phyloP scores from a whole-genome alignment of 306 rosid species.

The Prosopis cineraria region DNA sequence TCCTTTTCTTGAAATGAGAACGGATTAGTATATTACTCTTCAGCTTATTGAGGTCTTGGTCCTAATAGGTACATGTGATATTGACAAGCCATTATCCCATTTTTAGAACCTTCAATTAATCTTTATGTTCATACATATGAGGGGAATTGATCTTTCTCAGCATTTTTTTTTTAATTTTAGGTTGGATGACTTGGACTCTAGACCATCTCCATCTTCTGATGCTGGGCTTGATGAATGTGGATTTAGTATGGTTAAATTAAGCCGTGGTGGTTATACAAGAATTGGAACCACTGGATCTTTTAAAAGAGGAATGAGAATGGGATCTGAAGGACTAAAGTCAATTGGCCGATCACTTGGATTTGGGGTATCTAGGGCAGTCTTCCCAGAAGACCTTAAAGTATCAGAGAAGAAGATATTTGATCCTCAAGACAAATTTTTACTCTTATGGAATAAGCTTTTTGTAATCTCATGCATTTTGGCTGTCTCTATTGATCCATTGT shows the following conservation, averaged over 20 bases:
- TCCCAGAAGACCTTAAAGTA: constrained; percentile 91
- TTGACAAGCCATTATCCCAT: constrained; percentile 6
- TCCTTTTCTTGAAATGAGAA: neutral
- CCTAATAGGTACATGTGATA: neutral
- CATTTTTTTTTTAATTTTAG: constrained; percentile 46
- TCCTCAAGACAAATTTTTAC: constrained; percentile 89
- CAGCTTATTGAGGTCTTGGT: constrained; percentile 18
- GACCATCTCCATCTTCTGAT: constrained; percentile 72
- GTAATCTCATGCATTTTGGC: constrained; percentile 87
- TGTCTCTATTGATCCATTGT: constrained; percentile 89
- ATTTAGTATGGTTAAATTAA: constrained; percentile 67
- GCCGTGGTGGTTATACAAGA: constrained; percentile 57
- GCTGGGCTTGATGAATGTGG: constrained; percentile 67
- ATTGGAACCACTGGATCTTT: constrained; percentile 78
- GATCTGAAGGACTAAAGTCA: constrained; percentile 92
- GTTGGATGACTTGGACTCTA: constrained; percentile 86
- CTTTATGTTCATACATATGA: constrained; percentile 20
- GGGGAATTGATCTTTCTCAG: constrained; percentile 32
- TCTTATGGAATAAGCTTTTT: constrained; percentile 78
- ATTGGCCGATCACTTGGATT: constrained; percentile 86
- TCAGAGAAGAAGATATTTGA: constrained; percentile 91
- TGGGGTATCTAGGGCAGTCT: constrained; percentile 88
- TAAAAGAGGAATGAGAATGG: constrained; percentile 86
- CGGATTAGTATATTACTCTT: neutral
- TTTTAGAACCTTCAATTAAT: neutral